Base-by-base conservation (phyloP, 306 rosid genomes). In the Macrotyloma uniflorum region DNA sequence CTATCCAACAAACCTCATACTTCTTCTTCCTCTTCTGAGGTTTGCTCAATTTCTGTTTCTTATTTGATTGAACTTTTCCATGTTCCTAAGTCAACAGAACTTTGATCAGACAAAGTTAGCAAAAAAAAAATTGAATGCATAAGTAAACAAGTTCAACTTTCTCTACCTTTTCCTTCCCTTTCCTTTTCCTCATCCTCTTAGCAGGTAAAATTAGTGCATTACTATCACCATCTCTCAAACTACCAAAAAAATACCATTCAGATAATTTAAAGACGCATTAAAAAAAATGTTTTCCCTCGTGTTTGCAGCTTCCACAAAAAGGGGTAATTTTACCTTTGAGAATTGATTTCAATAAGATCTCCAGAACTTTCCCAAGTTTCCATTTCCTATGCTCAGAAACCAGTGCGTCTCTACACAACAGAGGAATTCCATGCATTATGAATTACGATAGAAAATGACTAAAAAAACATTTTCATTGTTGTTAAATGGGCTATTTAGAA, bases 11-110 rank as follows among this genome's bases (percentile, higher is more conserved):
- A 62, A 94, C 98, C 97, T 92, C 93, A 74, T 88, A 82, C 68
- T 90, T 92, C 85, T 83, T 88, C 88, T 88, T 92, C 85, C 16
- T 92, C 76, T 85, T 83, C 84, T 90, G 97, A 33, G 98, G 80
- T 64, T 88, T 90, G 85, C 88, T 89, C 88, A 92, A 54, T 83
- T 83, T 88, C 0, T 86, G 87, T 81, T 83, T 65, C 76, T 86
- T 83, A 50, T 77, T 85, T 58, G 83, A 47, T 59, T 65, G 66
- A 46, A 74, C 55, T 65, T 59, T 83, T 49, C 82, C 80, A 30
- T 26, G 36, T 66, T 79, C 89, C 97, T 89, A 67, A 50, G 14
- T 63, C 43, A 78, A 43, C 23, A 23, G 33, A 74, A 85, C 28
- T 5, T 50, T 22, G 15, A 80, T 72, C 65, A 53, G 33, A 73